Evolutionary conservation across 371 early-diverging fungal species (phyloP).

Genomic region (Mucor piriformis): DNA sequence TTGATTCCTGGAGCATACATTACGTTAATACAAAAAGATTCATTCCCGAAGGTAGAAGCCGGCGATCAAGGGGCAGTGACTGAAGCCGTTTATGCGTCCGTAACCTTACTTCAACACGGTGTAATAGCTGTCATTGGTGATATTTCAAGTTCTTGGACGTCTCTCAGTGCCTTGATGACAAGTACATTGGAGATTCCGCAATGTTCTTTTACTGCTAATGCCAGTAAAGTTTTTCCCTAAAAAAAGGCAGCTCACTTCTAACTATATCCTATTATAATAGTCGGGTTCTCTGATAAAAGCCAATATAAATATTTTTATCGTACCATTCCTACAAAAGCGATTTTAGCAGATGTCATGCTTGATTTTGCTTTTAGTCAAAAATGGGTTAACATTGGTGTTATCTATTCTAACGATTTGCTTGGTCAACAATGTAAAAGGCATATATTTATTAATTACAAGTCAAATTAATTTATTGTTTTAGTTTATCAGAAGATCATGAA

Average conservation of each 20-base stretch:
- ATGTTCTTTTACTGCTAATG: conserved; percentile 51
- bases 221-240: conserved; percentile 21
- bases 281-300: conserved; percentile 41
- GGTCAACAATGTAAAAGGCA: conserved; percentile 56
- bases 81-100: conserved; percentile 58
- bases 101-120: conserved; percentile 52
- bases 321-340: conserved; percentile 49
- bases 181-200: conserved; percentile 53
- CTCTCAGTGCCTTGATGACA: conserved; percentile 52
- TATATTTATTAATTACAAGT: too few species aligned
- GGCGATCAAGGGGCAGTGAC: conserved; percentile 42
- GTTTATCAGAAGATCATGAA: conserved; percentile 41
- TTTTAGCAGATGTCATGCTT: conserved; percentile 44
- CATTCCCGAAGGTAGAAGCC: conserved; percentile 45
- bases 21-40: conserved; percentile 57
- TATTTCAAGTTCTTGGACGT: conserved; percentile 50
- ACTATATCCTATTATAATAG: conserved; percentile 13
- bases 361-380: conserved; percentile 31
- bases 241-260: background rate
- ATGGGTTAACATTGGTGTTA: conserved; percentile 46
- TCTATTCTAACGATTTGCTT: conserved; percentile 42
- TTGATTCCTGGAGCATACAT: conserved; percentile 57
- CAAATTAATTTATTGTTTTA: conserved; percentile 1
- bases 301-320: conserved; percentile 50
- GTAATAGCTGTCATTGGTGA: conserved; percentile 58